Base-by-base conservation (phyloP, 192 early-diverging fungal genomes). In the Podila epicladia region DNA sequence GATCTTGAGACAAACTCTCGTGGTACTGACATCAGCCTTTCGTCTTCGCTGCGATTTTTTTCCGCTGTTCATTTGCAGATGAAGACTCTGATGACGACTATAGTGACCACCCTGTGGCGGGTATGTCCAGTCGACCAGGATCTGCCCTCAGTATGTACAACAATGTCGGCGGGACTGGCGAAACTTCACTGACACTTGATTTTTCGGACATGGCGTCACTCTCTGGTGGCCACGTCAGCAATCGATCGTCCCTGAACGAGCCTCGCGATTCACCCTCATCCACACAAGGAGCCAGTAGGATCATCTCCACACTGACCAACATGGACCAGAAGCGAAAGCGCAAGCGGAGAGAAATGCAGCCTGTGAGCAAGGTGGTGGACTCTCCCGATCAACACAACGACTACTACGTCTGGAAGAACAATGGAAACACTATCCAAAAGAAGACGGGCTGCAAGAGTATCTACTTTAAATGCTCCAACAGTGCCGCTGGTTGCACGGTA, bases 401-500 rank as follows among this genome's bases (percentile, higher is more conserved):
- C 59, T 71, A 84, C 13, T 84, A 79, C 28, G 37, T 84, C 13
- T 84, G 82, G 82, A 73, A 74, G 49, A 84, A 84, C 59, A 84
- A 84, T 55, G 82, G 82, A 41, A 84, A 84, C 33, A 84, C 82
- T 20, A n/a, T 79, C 24, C 82, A 84, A 22, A 84, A 84, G 64
- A 84, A 84, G 51, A 70, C 82, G n/a, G 75, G 75, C 4, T 62
- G 67, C 41, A 84, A 84, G 57, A 84, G 82, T 58, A 74, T 79
- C 48, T 84, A 84, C 69, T 84, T 79, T 58, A 84, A 84, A 49
- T 84, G 82, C 32, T 70, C 82, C 49, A 84, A 84, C 50, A 84
- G 82, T 50, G 51, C 26, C 9, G 26, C 59, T 33, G 59, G 59
- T 12, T 61, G 59, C 59, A 61, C 59, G 31, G 86, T 85, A 29